These are phyloP conservation scores for Backusella tuberculispora DNA, from an alignment of 192 early-diverging fungal genomes.

Conservation along the genomic window DNA sequence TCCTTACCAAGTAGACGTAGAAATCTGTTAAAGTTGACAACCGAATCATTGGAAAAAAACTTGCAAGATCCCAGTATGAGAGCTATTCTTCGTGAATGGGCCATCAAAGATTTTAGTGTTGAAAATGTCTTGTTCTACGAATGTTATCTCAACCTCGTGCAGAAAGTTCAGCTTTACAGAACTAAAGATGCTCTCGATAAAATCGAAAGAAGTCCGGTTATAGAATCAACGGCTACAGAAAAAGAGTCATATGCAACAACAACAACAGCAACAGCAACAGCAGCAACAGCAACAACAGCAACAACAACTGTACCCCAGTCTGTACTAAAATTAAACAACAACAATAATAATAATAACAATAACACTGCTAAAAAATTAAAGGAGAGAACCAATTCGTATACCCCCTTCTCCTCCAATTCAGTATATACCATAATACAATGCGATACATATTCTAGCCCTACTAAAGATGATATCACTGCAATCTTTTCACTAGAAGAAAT, in stretches of 20 bases:
- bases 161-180: not conserved
- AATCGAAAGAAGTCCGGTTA: not conserved
- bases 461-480: not conserved
- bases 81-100: constrained; percentile 3
- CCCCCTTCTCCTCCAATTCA: not conserved
- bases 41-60: constrained; percentile 14
- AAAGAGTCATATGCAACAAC: too few relatives aligned
- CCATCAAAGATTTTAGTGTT: constrained; percentile 32
- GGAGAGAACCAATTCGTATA: not conserved
- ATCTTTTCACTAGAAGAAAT: not conserved
- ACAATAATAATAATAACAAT: not conserved
- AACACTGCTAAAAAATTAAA: not conserved
- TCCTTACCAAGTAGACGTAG: not conserved
- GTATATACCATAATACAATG: not conserved
- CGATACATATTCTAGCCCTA: not conserved
- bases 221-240: not conserved
- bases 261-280: too few relatives aligned
- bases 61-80: constrained; percentile 12
- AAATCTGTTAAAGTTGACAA: not conserved
- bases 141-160: not conserved
- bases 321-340: not conserved
- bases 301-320: too few relatives aligned
- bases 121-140: constrained; percentile 36
- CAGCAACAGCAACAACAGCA: too few relatives aligned
- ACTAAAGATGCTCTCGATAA: not conserved